Conservation (phyloP, 352 stramenopile genomes). For the Phytophthora vignae region DNA sequence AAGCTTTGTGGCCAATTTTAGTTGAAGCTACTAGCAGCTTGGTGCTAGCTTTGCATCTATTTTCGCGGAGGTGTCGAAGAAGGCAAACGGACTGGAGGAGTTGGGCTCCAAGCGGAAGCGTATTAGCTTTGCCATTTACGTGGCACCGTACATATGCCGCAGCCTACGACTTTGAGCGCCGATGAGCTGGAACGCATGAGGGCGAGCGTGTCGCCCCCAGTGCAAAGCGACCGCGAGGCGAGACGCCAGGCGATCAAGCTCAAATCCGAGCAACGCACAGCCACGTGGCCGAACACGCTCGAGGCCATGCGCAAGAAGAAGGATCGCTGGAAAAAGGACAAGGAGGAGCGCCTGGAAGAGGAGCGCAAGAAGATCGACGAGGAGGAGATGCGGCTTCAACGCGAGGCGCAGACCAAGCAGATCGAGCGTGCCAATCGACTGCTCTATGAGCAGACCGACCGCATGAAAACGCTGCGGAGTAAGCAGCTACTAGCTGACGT, state of each 20-base stretch:
- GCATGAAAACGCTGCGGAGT: constrained; percentile 91
- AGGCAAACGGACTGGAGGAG: not conserved
- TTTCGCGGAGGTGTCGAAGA: not conserved
- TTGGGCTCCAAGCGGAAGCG: not conserved
- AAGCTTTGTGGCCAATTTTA: constrained; percentile 4
- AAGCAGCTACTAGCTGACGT: constrained; percentile 90
- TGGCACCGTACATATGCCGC: constrained; percentile 34
- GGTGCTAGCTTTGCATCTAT: constrained; percentile 7
- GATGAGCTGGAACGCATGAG: constrained; percentile 80
- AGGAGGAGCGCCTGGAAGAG: constrained; percentile 84
- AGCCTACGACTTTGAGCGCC: constrained; percentile 56
- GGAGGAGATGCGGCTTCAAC: constrained; percentile 80
- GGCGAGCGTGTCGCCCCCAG: constrained; percentile 70
- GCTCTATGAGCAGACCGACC: constrained; percentile 93
- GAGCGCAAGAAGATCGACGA: constrained; percentile 79
- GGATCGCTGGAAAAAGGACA: constrained; percentile 91
- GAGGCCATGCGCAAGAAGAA: constrained; percentile 92
- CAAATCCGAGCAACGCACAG: constrained; percentile 84
- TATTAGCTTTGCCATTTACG: not conserved
- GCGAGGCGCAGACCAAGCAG: constrained; percentile 74
- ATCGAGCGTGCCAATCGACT: constrained; percentile 88
- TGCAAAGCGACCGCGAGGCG: constrained; percentile 71
- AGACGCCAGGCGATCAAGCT: constrained; percentile 71
- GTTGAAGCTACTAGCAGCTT: not conserved
- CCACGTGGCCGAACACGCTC: constrained; percentile 93